phyloP scores from a whole-genome alignment of 2,329 filamentous ascomycete genomes.

The Botrytis sinoallii region DNA sequence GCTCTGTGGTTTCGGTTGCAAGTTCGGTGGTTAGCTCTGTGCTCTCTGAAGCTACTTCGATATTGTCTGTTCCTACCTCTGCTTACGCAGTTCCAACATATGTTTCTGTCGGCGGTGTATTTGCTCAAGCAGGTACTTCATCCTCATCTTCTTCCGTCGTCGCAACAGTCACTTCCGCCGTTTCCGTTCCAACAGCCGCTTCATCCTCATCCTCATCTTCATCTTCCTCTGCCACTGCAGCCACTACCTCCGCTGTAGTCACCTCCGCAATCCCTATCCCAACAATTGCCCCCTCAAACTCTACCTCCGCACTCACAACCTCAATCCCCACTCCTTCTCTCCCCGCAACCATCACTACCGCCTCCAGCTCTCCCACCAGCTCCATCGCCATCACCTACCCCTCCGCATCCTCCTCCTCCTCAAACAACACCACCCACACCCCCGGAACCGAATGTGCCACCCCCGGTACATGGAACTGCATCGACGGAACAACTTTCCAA shows the following conservation, averaged over 20 bases:
- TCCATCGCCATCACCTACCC: neutral
- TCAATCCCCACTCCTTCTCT: neutral
- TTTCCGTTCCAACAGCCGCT: neutral
- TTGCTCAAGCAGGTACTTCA: neutral
- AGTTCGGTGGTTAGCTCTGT: neutral
- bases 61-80: neutral
- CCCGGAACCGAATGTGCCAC: conserved; percentile 45
- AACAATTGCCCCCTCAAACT: neutral
- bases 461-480: conserved; percentile 52
- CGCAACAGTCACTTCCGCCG: neutral
- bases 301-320: neutral
- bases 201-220: neutral
- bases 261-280: neutral
- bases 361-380: neutral
- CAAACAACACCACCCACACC: conserved; percentile 7
- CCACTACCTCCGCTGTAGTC: neutral
- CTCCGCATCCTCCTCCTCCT: neutral
- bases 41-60: neutral
- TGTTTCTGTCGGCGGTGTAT: neutral
- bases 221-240: neutral
- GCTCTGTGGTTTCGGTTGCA: neutral
- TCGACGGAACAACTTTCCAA: conserved; percentile 48
- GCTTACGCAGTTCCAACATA: neutral
- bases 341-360: neutral
- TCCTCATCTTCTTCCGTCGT: neutral